Evolutionary conservation across 768 basidiomycete genomes (phyloP), one percentile per base, ranked within the genome.

Genomic region (Ramaria sp.): DNA sequence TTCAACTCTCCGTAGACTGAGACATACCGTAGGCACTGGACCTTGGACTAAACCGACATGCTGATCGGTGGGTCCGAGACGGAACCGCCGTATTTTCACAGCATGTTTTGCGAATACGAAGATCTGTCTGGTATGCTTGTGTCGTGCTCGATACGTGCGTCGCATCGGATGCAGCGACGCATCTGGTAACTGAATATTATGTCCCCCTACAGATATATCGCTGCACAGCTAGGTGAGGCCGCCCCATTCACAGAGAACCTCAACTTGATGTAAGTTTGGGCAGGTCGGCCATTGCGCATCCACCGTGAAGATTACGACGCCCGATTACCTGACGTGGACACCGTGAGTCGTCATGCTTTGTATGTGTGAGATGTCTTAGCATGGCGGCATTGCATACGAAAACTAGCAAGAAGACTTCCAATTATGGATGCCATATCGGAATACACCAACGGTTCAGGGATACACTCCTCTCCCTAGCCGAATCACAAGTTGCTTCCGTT

Each of bases 141-240:
- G 78, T 88, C 38, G 70, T 86, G 41, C 80, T 90, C 77, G 86
- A 90, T 66, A 81, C 83, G 62, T 90, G 88, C 67, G 81, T 89
- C 46, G 7, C 42, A 15, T 49, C 46, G 2, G 15, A 5, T 1
- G 11, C 48, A 49, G 17, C 12, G 4, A 81, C 79, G 49, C 75
- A 70, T 24, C 31, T 33, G 48, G 38, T 45, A 24, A 37, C 39
- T 30, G 22, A 49, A 49, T 30, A 43, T 22, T 49, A 13, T 24
- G 10, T 33, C 22, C 30, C 11, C 51, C 10, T 58, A 47, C 20
- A 51, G 41, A 39, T 42, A 42, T 62, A 10, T 11, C 42, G 48
- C 39, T 33, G 39, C 22, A 59, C 51, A 52, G 33, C 33, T 39
- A 37, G 51, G 49, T 51, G 31, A 22, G 49, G 10, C 4, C 13